Base-by-base conservation (phyloP, 805 yeast species). In the Cyberlindnera veronae region DNA sequence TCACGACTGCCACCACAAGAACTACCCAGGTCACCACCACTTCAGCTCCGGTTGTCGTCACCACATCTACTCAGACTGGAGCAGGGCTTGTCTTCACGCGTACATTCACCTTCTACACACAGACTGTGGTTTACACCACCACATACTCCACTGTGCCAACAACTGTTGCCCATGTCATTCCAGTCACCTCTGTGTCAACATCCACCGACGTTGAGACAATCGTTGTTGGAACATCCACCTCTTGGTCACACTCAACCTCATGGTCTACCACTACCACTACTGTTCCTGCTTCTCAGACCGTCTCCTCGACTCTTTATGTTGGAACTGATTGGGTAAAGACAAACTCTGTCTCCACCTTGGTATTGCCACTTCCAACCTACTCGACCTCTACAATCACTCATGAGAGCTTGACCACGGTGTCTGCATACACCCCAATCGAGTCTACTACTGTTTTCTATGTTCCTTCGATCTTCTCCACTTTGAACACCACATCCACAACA, bases 1-100 rank as follows among this genome's bases (percentile, higher is more conserved):
- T 46, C 14, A 14, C 38, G 17, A 18, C 44, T 29, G 15, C 34
- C 16, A 20, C 46, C 14, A n/a, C 38, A 4, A 23, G 39, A n/a
- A 15, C 42, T 11, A 21, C 41, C 19, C 12, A 50, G 33, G 27
- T 44, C 36, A 26, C 50, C 29, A 16, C 55, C 41, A 36, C 54
- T 37, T 13, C 57, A 42, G 34, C 55, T 39, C n/a, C n/a, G n/a
- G 31, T 45, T 18, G 5, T 39, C 16, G 19, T 47, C 32, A 16
- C 46, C 24, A 13, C 51, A 28, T 8, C 55, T 41, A 36, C 61
- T 46, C 20, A 58, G 32, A 29, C 48, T 29, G 15, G 44, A 29
- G n/a, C 12, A 14, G 24, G 24, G 10, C 8, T n/a, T 13, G 32
- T 21, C 18, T 20, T 24, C 44, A 29, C 30, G 48, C 35, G 18